A percentile compares a stretch with the other conserved stretches of the same genome.
Evolutionary conservation across 257 asterid genomes (phyloP).

Genomic region (Solanum acaule): DNA sequence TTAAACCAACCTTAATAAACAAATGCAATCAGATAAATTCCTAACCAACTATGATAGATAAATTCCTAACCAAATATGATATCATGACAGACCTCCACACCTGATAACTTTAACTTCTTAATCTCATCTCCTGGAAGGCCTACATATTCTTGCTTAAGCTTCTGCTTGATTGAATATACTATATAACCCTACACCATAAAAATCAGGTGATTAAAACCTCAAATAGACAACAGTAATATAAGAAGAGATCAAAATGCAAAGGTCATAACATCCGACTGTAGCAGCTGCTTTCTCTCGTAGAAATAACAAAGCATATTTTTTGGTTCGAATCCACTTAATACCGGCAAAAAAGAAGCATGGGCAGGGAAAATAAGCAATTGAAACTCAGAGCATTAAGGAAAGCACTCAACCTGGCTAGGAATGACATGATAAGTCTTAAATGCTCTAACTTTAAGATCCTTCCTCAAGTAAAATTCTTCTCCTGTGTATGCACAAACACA

Average conservation of each 20-base stretch:
- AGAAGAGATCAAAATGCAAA: background rate
- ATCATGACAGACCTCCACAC: constrained; percentile 59
- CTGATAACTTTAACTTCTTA: constrained; percentile 63
- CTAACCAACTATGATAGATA: background rate
- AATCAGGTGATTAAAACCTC: background rate
- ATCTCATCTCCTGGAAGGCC: constrained; percentile 65
- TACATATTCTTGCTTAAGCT: constrained; percentile 68
- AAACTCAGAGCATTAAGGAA: background rate
- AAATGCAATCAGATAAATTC: background rate
- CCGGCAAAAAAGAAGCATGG: background rate
- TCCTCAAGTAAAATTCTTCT: constrained; percentile 67
- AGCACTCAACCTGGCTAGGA: constrained; percentile 74
- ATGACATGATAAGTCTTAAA: constrained; percentile 76
- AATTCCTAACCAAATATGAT: background rate
- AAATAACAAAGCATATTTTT: background rate
- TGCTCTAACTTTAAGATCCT: constrained; percentile 81
- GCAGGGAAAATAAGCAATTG: background rate
- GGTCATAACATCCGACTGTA: background rate
- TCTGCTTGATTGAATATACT: constrained; percentile 67
- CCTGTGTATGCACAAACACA: constrained; percentile 34
- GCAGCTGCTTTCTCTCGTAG: background rate
- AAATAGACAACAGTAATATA: background rate
- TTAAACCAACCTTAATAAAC: background rate
- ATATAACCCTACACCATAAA: constrained; percentile 57
- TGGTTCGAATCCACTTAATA: background rate